Percentiles rank a stretch among this genome's conserved stretches.
These are phyloP conservation scores for Paraphoma chrysanthemicola DNA, from an alignment of 2,329 filamentous ascomycete species.

Conservation along the genomic window DNA sequence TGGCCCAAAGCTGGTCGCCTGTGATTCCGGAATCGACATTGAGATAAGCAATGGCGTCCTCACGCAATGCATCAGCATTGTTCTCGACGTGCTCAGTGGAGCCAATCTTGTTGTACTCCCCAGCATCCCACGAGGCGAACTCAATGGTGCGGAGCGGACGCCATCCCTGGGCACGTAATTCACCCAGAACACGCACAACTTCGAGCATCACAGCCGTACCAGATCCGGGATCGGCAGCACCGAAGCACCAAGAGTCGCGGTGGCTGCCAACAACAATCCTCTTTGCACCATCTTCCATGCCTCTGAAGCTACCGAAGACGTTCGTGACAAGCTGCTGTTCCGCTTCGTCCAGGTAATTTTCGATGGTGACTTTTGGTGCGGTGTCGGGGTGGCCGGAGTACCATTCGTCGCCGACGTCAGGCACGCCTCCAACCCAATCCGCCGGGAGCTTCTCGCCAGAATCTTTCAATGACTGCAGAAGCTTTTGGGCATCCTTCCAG, in stretches of 20 bases:
- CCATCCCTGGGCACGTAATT: slow-evolving; percentile 80
- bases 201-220: slow-evolving; percentile 93
- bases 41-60: slow-evolving; percentile 82
- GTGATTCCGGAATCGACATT: slow-evolving; percentile 87
- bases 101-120: slow-evolving; percentile 91
- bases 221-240: slow-evolving; percentile 80
- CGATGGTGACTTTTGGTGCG: slow-evolving; percentile 79
- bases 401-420: slow-evolving; percentile 74
- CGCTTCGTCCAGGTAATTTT: slow-evolving; percentile 86
- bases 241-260: slow-evolving; percentile 90
- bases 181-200: slow-evolving; percentile 82
- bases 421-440: slow-evolving; percentile 79
- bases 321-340: slow-evolving; percentile 90
- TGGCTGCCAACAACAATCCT: slow-evolving; percentile 91
- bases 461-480: slow-evolving; percentile 78
- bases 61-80: slow-evolving; percentile 74
- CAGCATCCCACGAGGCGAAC: slow-evolving; percentile 95
- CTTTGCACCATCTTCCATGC: slow-evolving; percentile 83
- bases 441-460: slow-evolving; percentile 72
- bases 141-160: slow-evolving; percentile 91
- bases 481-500: slow-evolving; percentile 83
- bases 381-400: slow-evolving; percentile 76
- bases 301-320: slow-evolving; percentile 81
- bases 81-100: slow-evolving; percentile 95
- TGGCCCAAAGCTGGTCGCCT: slow-evolving; percentile 76